Conservation (phyloP, 169 alveolate genomes). For the Babesia microti region DNA sequence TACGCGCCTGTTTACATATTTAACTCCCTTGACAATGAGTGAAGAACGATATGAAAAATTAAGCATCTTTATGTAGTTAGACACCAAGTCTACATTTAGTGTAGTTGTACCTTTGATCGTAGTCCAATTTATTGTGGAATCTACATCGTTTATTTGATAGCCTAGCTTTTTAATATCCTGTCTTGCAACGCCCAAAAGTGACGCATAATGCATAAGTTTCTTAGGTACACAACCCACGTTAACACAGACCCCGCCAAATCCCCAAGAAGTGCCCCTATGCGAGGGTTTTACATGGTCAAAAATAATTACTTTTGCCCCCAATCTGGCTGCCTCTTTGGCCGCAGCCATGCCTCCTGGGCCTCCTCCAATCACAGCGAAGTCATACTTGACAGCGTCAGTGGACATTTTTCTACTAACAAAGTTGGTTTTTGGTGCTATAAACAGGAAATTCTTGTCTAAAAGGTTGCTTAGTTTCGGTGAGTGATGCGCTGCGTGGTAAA, state of each 20-base stretch:
- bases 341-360: slow-evolving; percentile 88
- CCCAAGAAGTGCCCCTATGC: slow-evolving; percentile 90
- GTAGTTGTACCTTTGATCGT: background rate
- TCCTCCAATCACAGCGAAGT: slow-evolving; percentile 80
- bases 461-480: too few species aligned
- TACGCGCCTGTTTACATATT: slow-evolving; percentile 78
- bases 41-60: slow-evolving; percentile 86
- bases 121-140: background rate
- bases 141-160: background rate
- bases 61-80: slow-evolving; percentile 78
- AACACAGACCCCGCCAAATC: slow-evolving; percentile 96
- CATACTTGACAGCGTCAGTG: slow-evolving; percentile 32
- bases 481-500: too few species aligned
- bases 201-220: slow-evolving; percentile 94
- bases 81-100: slow-evolving; percentile 18
- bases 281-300: slow-evolving; percentile 93
- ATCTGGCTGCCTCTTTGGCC: slow-evolving; percentile 87
- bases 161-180: slow-evolving; percentile 28
- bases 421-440: too few species aligned
- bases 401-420: too few species aligned
- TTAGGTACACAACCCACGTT: slow-evolving; percentile 99
- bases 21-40: slow-evolving; percentile 63
- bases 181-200: slow-evolving; percentile 59
- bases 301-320: slow-evolving; percentile 82
- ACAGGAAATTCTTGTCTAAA: too few species aligned